These are phyloP conservation scores for Lentinula edodes DNA, from an alignment of 768 basidiomycete genomes.

Conservation along the genomic window DNA sequence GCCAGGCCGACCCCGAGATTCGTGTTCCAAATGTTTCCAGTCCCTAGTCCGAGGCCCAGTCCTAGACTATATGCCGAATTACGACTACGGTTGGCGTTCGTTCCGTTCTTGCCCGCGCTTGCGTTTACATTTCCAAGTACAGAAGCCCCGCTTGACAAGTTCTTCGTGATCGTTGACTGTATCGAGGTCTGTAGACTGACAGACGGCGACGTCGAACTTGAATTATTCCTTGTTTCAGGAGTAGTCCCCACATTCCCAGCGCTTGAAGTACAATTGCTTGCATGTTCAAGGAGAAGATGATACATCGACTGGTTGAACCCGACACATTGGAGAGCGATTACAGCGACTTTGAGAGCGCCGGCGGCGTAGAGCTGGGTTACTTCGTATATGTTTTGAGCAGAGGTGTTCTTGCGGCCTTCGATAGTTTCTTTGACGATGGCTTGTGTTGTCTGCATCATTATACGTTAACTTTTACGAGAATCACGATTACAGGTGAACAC, in stretches of 20 bases:
- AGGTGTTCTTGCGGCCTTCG: slow-evolving; percentile 63
- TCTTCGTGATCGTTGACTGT: slow-evolving; percentile 6
- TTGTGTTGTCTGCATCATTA: slow-evolving; percentile 47
- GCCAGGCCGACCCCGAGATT: slow-evolving; percentile 11
- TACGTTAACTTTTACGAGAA: background rate
- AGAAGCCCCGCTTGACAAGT: slow-evolving; percentile 6
- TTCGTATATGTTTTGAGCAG: slow-evolving; percentile 76
- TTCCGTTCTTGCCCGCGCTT: too few species aligned
- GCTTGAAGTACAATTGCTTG: slow-evolving; percentile 33
- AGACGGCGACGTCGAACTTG: background rate
- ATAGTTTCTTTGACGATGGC: slow-evolving; percentile 70
- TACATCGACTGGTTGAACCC: slow-evolving; percentile 71
- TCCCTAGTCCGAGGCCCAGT: slow-evolving; percentile 5
- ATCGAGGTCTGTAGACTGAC: background rate
- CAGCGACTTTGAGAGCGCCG: slow-evolving; percentile 69
- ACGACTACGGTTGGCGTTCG: slow-evolving; percentile 5
- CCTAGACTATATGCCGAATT: background rate
- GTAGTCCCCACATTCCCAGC: background rate
- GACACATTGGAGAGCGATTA: slow-evolving; percentile 69
- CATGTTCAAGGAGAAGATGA: slow-evolving; percentile 59
- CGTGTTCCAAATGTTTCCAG: slow-evolving; percentile 8
- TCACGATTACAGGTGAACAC: slow-evolving; percentile 7
- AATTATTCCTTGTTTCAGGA: slow-evolving; percentile 19
- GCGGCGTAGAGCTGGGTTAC: slow-evolving; percentile 64
- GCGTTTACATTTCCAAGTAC: background rate